Conservation (phyloP, 2,329 filamentous ascomycete genomes). For the Aureobasidium subglaciale region DNA sequence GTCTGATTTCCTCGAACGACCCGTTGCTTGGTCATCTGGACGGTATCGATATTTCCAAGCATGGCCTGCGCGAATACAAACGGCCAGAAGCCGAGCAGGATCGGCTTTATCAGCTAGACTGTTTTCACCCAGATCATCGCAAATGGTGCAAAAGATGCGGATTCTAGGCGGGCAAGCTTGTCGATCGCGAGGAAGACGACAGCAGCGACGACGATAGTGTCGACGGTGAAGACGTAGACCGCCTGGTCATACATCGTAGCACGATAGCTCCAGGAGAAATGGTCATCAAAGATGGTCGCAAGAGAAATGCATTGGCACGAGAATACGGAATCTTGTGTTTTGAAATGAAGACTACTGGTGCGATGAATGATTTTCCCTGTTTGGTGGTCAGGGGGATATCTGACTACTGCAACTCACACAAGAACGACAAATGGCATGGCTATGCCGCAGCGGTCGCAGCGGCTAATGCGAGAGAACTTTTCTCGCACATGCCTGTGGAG, state of each 20-base stretch:
- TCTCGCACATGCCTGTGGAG: constrained; percentile 3
- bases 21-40: neutral
- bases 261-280: constrained; percentile 23
- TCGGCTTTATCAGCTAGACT: neutral
- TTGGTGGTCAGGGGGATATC: constrained; percentile 22
- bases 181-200: neutral
- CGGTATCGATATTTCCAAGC: neutral
- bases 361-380: constrained; percentile 21
- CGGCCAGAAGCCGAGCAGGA: neutral
- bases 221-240: neutral
- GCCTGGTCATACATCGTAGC: constrained; percentile 18
- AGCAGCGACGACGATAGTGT: neutral
- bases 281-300: constrained; percentile 26
- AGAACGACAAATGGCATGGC: constrained; percentile 21
- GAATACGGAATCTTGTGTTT: constrained; percentile 17
- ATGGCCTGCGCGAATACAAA: neutral
- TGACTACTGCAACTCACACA: constrained; percentile 22
- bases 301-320: constrained; percentile 21
- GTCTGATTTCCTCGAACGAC: neutral
- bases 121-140: neutral
- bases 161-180: neutral
- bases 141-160: constrained; percentile 1
- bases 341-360: constrained; percentile 23
- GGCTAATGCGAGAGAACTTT: constrained; percentile 16
- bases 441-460: constrained; percentile 22